These are phyloP conservation scores for Graphium sp. DNA, from an alignment of 2,329 filamentous ascomycete genomes.

Conservation along the genomic window DNA sequence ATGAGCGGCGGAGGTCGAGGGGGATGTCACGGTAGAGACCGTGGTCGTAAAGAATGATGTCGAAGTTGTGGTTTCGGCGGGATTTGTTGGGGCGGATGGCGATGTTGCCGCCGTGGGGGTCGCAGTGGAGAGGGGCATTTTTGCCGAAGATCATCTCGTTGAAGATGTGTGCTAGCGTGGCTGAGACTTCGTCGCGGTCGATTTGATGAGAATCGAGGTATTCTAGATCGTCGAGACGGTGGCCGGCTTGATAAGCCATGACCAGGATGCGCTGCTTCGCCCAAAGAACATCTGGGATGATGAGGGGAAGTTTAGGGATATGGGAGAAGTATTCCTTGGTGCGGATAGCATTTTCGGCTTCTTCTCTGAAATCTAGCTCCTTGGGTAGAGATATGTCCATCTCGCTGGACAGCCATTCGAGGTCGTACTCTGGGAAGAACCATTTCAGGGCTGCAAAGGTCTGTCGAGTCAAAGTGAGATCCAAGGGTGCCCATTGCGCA, in stretches of 20 bases:
- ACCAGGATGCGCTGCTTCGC: slow-evolving; percentile 78
- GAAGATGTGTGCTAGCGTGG: slow-evolving; percentile 79
- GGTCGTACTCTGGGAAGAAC: slow-evolving; percentile 94
- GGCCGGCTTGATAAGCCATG: slow-evolving; percentile 84
- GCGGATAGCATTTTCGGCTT: slow-evolving; percentile 68
- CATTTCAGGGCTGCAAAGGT: slow-evolving; percentile 80
- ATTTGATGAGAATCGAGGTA: slow-evolving; percentile 78
- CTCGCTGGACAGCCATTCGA: slow-evolving; percentile 88
- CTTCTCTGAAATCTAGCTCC: slow-evolving; percentile 77
- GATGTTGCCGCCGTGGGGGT: slow-evolving; percentile 92
- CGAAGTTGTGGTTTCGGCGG: slow-evolving; percentile 57
- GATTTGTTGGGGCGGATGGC: slow-evolving; percentile 65
- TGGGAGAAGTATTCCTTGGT: slow-evolving; percentile 68
- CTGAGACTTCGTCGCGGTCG: slow-evolving; percentile 88
- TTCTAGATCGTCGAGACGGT: slow-evolving; percentile 72
- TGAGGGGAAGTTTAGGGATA: slow-evolving; percentile 58
- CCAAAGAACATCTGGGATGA: slow-evolving; percentile 84
- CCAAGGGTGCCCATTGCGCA: slow-evolving; percentile 78
- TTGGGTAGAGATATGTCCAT: slow-evolving; percentile 84
- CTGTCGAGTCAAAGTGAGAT: slow-evolving; percentile 71
- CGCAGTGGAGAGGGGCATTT: slow-evolving; percentile 80
- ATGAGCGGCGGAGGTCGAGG: slow-evolving; percentile 57
- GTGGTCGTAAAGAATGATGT: slow-evolving; percentile 92
- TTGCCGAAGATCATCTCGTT: slow-evolving; percentile 99
- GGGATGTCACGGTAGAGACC: slow-evolving; percentile 92